Base-by-base conservation (phyloP, 208 protist species). In the Acanthamoeba sp. region DNA sequence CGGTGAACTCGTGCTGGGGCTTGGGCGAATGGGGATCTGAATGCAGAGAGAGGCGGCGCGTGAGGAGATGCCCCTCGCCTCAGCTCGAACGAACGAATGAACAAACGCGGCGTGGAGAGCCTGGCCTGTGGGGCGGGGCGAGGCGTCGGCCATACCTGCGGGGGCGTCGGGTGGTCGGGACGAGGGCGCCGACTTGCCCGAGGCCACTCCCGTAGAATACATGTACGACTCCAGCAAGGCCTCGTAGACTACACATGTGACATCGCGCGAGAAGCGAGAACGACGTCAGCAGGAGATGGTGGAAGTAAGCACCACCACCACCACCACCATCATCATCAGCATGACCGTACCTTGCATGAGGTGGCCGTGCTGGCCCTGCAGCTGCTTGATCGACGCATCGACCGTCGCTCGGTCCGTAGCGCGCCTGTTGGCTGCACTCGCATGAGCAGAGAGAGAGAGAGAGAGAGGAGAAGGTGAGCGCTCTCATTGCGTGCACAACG, bases 151-250 rank as follows among this genome's bases (percentile, higher is more conserved):
- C 27, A 27, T 36, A 73, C 84, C 34, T 3, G 48, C 22, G 6
- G 32, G 32, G 22, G 29, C 38, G 57, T 91, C 59, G 14, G 59
- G 50, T 3, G 84, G 50, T 2, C 84, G 55, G 10, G 84, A 64
- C 24, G 10, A 22, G 34, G 55, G 55, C 14, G 50, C 50, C 7
- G n/a, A 22, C 27, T 88, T 62, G 80, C 48, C 80, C n/a, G 80
- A 62, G 4, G 45, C 14, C 32, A 22, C 69, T 71, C 45, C 59
- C n/a, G 50, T 92, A 10, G 87, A 42, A 45, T 93, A 93, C 12
- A 93, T 78, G 89, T 82, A 93, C 6, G 66, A 84, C 36, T 93
- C 89, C 32, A 93, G 66, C 66, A 93, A 5, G 5, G 27, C 27
- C 20, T 93, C 66, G 50, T 93, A 93, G 57, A n/a, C 76, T 85